Base-by-base conservation (phyloP, 2,329 filamentous ascomycete genomes). In the Talaromyces atroroseus region DNA sequence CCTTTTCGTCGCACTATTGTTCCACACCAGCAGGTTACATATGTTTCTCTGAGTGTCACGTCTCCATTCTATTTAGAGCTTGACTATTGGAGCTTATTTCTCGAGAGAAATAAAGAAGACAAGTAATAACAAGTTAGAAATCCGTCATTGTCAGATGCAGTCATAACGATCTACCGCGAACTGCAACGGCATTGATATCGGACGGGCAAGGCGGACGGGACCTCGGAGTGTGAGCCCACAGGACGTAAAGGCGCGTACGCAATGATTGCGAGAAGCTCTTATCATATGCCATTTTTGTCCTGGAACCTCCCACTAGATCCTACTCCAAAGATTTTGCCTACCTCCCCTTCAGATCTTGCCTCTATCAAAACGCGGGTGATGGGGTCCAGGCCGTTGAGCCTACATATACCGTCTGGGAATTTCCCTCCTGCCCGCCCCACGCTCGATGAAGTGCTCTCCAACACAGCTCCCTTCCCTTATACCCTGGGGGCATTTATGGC, bases 401-500 rank as follows among this genome's bases (percentile, higher is more conserved):
- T 78, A 60, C 66, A 68, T 46, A 68, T 72, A 54, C 71, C 74
- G 49, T 63, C 66, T 58, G 71, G 73, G 60, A 67, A 67, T 49
- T 70, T 70, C 53, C 68, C 70, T 62, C 64, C 73, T 71, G 82
- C 68, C 63, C 78, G 84, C 66, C 92, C 90, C 45, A 88, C 90
- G 29, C 78, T 99, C 50, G 82, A 86, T 58, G 92, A 97, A 65
- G 95, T 99, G 26, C 82, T 99, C 46, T 83, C 89, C 62, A 94
- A 96, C 74, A 84, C 83, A 46, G 89, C 94, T 36, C 85, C 89
- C 8, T 86, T 90, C 42, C 94, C 94, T 63, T 97, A 90, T 82
- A 96, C 92, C 0, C 79, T 96, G 8, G 86, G 85, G 59, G 92
- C 92, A 32, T 97, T 97, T 73, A 97, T 94, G 84, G 92, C 92